Conservation (phyloP, 106 monocot species). For the Dendrobium nobile region DNA sequence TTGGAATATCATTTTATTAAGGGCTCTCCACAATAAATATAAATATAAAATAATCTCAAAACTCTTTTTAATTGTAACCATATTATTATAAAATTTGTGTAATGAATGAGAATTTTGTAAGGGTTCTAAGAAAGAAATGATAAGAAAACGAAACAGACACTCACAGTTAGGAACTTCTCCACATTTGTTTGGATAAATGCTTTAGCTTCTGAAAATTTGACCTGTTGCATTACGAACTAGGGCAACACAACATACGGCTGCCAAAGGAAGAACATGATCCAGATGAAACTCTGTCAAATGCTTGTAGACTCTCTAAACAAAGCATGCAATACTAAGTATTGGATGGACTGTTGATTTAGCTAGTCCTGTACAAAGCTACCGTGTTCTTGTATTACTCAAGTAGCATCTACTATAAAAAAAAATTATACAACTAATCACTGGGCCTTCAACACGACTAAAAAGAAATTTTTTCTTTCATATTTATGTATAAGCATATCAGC, state of each 20-base stretch:
- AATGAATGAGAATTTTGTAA: neutral
- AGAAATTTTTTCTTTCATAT: neutral
- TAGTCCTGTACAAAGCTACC: neutral
- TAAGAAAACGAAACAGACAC: slow-evolving; percentile 6
- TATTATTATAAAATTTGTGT: neutral
- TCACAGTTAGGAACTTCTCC: slow-evolving; percentile 80
- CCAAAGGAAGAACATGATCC: slow-evolving; percentile 8
- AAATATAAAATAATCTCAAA: neutral
- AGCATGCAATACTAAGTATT: neutral
- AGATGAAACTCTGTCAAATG: neutral
- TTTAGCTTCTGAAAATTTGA: slow-evolving; percentile 56
- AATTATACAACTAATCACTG: neutral
- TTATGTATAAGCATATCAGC: neutral
- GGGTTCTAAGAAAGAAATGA: neutral
- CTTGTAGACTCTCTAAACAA: neutral
- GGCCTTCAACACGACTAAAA: neutral
- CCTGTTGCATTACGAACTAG: slow-evolving; percentile 50
- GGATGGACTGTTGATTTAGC: neutral
- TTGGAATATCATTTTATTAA: neutral
- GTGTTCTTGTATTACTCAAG: neutral
- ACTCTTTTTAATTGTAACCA: neutral
- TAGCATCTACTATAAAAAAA: neutral
- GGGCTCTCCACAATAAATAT: neutral
- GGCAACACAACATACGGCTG: slow-evolving; percentile 77
- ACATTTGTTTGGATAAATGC: slow-evolving; percentile 52